These are phyloP conservation scores for Macrolepiota albuminosa DNA, from an alignment of 768 basidiomycete genomes.

Conservation along the genomic window DNA sequence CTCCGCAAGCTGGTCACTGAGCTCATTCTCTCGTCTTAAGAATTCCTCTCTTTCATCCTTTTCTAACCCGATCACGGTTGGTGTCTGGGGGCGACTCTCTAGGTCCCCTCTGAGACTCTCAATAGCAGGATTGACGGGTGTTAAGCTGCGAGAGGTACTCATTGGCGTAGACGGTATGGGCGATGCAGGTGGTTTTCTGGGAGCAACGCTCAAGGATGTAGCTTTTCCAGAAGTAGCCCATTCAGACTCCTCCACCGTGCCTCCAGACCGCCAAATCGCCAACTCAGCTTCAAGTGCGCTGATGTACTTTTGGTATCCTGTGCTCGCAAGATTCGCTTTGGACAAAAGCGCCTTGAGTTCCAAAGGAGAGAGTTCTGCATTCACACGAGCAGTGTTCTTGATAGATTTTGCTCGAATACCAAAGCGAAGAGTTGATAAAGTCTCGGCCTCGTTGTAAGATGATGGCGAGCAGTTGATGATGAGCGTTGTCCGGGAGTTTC, in stretches of 20 bases:
- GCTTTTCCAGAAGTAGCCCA: conserved; percentile 74
- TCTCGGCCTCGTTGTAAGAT: conserved; percentile 95
- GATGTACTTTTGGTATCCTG: conserved; percentile 81
- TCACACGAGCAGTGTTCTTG: conserved; percentile 99
- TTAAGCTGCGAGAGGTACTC: conserved; percentile 52
- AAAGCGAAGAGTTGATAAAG: conserved; percentile 94
- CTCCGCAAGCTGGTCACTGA: conserved; percentile 90
- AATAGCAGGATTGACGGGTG: conserved; percentile 68
- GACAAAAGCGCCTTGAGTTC: conserved; percentile 91
- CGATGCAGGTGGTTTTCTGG: conserved; percentile 64
- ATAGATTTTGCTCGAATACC: conserved; percentile 99
- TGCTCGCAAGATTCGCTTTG: conserved; percentile 85
- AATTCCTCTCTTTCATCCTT: conserved; percentile 99
- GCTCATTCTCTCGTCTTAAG: conserved; percentile 91
- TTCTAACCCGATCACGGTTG: conserved; percentile 81
- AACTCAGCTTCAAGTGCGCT: conserved; percentile 89
- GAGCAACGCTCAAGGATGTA: conserved; percentile 44
- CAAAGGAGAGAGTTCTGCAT: conserved; percentile 92
- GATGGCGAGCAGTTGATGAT: conserved; percentile 99
- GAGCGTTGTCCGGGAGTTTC: conserved; percentile 93
- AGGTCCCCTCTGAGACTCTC: conserved; percentile 69
- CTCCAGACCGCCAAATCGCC: conserved; percentile 84
- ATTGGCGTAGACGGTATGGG: conserved; percentile 54
- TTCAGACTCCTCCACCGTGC: conserved; percentile 74
- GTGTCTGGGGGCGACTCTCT: conserved; percentile 88